Conservation (phyloP, 768 basidiomycete genomes). For the Collybia mongolica region DNA sequence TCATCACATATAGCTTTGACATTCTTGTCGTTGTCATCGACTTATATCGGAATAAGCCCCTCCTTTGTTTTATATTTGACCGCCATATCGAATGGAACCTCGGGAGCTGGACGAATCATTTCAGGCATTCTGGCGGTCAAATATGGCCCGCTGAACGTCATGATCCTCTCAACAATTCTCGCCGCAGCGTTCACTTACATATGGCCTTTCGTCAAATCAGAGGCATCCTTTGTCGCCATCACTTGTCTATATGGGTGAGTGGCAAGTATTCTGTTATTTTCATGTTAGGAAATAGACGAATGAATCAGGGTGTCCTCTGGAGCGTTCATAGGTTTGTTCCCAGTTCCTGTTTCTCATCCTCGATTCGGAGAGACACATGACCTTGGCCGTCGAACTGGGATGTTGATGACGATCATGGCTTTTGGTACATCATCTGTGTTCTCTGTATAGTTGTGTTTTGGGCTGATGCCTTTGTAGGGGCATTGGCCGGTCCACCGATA, state of each 20-base stretch:
- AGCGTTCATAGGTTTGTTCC: neutral
- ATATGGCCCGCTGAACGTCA: neutral
- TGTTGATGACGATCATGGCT: neutral
- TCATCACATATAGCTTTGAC: neutral
- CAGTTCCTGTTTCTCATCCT: neutral
- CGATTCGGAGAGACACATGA: neutral
- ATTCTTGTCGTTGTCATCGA: neutral
- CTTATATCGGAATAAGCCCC: neutral
- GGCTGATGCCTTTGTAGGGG: neutral
- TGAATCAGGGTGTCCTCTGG: neutral
- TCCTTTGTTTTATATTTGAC: neutral
- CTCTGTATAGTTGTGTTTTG: too few species aligned
- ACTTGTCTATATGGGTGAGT: neutral
- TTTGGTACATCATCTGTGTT: neutral
- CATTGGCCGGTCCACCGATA: neutral
- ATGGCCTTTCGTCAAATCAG: neutral
- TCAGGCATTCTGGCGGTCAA: neutral
- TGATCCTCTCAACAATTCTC: neutral
- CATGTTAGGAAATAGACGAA: neutral
- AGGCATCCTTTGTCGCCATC: neutral
- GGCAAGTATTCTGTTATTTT: neutral
- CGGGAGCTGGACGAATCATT: neutral
- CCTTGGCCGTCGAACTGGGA: neutral
- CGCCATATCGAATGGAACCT: neutral
- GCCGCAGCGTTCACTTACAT: neutral